Percentiles rank a stretch among this genome's conserved stretches.
These are phyloP conservation scores for Shiraia sp. DNA, from an alignment of 2,329 filamentous ascomycete genomes.

Conservation along the genomic window DNA sequence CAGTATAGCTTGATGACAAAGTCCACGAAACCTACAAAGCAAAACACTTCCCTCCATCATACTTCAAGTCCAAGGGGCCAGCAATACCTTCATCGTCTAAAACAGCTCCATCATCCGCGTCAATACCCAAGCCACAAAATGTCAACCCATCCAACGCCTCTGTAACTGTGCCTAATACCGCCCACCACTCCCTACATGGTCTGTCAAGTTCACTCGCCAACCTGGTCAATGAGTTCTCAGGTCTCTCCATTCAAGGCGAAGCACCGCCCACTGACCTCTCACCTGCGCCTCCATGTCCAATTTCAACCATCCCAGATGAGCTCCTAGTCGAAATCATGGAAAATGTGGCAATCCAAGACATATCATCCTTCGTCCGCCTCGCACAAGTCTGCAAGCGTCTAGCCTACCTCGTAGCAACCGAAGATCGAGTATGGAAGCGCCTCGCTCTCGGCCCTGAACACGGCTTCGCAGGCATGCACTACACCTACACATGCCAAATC, in stretches of 20 bases:
- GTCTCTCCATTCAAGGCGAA: conserved; percentile 68
- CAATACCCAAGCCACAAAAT: conserved; percentile 44
- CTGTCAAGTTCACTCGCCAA: conserved; percentile 63
- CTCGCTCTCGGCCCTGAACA: conserved; percentile 71
- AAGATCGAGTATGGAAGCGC: conserved; percentile 84
- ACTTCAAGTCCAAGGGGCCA: conserved; percentile 44
- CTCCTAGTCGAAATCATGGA: conserved; percentile 78
- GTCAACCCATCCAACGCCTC: conserved; percentile 55
- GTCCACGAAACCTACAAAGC: conserved; percentile 88
- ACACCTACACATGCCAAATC: conserved; percentile 69
- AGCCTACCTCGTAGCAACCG: conserved; percentile 80
- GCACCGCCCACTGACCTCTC: conserved; percentile 72
- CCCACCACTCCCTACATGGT: conserved; percentile 61
- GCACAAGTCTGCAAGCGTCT: conserved; percentile 84
- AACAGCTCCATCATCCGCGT: conserved; percentile 36
- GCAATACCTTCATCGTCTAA: conserved; percentile 7
- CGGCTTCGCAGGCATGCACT: conserved; percentile 83
- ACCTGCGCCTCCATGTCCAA: conserved; percentile 75
- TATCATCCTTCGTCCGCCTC: conserved; percentile 75
- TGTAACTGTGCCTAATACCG: conserved; percentile 56
- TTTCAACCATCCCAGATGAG: conserved; percentile 79
- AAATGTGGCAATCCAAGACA: conserved; percentile 72
- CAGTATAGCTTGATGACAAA: conserved; percentile 70
- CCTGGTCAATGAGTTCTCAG: conserved; percentile 76
- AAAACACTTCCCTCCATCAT: conserved; percentile 80